These are phyloP conservation scores for Cardiospermum halicacabum DNA, from an alignment of 345 rosid species.

Conservation along the genomic window DNA sequence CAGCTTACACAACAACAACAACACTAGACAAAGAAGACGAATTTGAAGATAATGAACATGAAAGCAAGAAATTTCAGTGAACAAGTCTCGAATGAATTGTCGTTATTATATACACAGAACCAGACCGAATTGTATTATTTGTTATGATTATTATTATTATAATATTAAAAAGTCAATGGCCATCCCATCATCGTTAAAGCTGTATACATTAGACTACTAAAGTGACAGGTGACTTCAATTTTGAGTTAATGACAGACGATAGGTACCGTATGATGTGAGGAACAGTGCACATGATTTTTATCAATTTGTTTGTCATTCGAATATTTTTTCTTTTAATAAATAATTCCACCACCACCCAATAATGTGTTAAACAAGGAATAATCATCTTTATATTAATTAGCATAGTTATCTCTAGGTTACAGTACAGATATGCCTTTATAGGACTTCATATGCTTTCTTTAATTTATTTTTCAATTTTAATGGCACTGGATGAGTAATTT, in stretches of 20 bases:
- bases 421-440: neutral
- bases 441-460: too few species aligned
- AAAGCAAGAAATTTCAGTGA: too few species aligned
- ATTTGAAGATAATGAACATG: neutral
- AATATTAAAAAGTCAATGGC: conserved; percentile 32
- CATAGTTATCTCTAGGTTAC: too few species aligned
- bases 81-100: conserved; percentile 1
- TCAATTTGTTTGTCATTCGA: neutral
- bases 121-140: too few species aligned
- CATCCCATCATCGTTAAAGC: conserved; percentile 15
- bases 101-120: neutral
- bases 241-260: conserved; percentile 6
- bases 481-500: too few species aligned
- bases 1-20: conserved; percentile 27
- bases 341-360: conserved; percentile 18
- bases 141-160: too few species aligned
- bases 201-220: neutral
- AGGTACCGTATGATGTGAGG: conserved; percentile 4
- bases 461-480: too few species aligned
- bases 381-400: too few species aligned
- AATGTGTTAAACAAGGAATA: conserved; percentile 9
- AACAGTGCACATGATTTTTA: neutral
- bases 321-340: neutral
- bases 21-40: neutral
- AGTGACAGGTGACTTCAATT: neutral